Base-by-base conservation (phyloP, 2,329 filamentous ascomycete species). In the Diaporthe citriasiana region DNA sequence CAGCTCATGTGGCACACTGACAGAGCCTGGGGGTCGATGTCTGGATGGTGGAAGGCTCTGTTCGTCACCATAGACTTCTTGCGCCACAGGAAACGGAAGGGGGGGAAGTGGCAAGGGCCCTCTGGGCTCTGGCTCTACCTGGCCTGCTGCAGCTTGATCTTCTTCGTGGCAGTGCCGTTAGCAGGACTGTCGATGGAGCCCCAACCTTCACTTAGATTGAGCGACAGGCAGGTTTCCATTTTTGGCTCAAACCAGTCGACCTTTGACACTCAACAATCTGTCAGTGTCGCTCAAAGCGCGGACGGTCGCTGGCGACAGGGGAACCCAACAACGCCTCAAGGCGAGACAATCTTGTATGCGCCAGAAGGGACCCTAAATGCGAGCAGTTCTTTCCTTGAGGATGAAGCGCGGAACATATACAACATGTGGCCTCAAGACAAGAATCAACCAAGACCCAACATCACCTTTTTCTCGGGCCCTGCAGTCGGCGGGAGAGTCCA, bases 1-100 rank as follows among this genome's bases (percentile, higher is more conserved):
- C 53, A 56, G 53, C 53, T 56, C 53, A 56, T 56, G 53, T 56
- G 53, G 53, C 53, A 56, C 27, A 35, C 53, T 27, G 53, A 56
- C 30, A 27, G 53, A 27, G 27, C 27, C 27, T 56, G 53, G 53
- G 53, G 53, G 33, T 56, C 53, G 53, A 33, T 56, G 27, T 56
- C 53, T 33, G 53, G 53, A 19, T 56, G 53, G 53, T 56, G 53
- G 53, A 33, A 56, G 53, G 53, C 53, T 56, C 27, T 56, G 30
- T 27, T 33, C 53, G 53, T 56, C 53, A 56, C 53, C 27, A 56
- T 33, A 56, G 30, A 56, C 53, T 56, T 56, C 53, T 22, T 33
- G 53, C 53, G 53, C 53, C 53, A 35, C 17, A 22, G 53, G 22
- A 56, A 33, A 27, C 6, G 53, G 53, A 56, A 56, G 30, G 53